phyloP scores from a whole-genome alignment of 495 filamentous ascomycete species.

The Pyronema domesticum region DNA sequence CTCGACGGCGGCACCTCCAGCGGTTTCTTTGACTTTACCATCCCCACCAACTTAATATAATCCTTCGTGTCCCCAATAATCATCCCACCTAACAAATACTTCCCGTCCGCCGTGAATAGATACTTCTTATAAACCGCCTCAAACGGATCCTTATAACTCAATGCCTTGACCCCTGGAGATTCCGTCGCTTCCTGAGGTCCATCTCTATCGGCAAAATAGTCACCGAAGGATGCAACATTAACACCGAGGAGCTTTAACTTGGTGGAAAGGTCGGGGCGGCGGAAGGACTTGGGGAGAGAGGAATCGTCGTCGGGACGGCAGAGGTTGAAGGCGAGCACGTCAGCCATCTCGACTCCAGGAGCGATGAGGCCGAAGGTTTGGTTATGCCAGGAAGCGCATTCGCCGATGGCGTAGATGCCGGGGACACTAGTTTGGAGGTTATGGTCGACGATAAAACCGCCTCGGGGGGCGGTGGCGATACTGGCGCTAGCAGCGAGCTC shows the following conservation, averaged over 20 bases:
- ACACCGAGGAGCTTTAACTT: conserved; percentile 88
- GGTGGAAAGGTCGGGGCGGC: conserved; percentile 76
- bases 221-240: conserved; percentile 87
- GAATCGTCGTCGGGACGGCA: conserved; percentile 43
- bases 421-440: conserved; percentile 52
- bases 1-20: conserved; percentile 71
- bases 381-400: conserved; percentile 88
- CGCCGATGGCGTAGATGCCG: conserved; percentile 78
- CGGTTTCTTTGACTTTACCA: conserved; percentile 74
- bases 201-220: conserved; percentile 88
- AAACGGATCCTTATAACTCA: conserved; percentile 89
- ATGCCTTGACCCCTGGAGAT: conserved; percentile 44
- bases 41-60: conserved; percentile 85
- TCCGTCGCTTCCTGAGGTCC: conserved; percentile 46
- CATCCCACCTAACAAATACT: conserved; percentile 88
- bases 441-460: conserved; percentile 61
- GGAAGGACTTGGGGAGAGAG: conserved; percentile 43
- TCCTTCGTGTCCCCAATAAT: conserved; percentile 95
- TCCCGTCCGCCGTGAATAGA: conserved; percentile 79
- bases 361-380: conserved; percentile 90
- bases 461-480: conserved; percentile 55
- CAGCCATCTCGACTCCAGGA: conserved; percentile 90
- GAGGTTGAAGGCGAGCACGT: conserved; percentile 86
- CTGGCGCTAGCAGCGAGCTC: conserved; percentile 54
- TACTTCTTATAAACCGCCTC: conserved; percentile 94